A percentile compares a stretch with the other conserved stretches of the same genome.
These are phyloP conservation scores for Gymnopilus dilepis DNA, from an alignment of 768 basidiomycete species.

Conservation along the genomic window DNA sequence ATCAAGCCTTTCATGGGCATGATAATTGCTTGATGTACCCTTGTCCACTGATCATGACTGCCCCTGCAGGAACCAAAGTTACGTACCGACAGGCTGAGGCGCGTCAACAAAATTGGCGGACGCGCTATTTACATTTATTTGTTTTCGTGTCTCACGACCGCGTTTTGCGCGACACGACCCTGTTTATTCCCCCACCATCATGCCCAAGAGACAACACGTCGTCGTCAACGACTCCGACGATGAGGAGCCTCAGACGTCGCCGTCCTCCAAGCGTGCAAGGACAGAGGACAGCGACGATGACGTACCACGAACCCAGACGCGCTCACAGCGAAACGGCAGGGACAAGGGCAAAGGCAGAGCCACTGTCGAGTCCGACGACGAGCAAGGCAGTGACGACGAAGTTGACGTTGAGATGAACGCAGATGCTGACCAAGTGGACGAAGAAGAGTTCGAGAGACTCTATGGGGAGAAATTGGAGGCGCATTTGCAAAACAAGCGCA, in stretches of 20 bases:
- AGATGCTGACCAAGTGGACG: slow-evolving; percentile 54
- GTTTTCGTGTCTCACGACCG: slow-evolving; percentile 9
- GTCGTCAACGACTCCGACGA: slow-evolving; percentile 50
- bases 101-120: neutral
- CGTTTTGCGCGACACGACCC: neutral
- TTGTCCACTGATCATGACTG: too few species aligned
- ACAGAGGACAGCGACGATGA: slow-evolving; percentile 34
- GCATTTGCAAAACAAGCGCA: slow-evolving; percentile 53
- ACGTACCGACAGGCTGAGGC: too few species aligned
- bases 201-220: slow-evolving; percentile 61
- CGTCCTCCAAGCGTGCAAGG: slow-evolving; percentile 38
- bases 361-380: slow-evolving; percentile 36
- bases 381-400: slow-evolving; percentile 32
- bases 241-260: slow-evolving; percentile 28
- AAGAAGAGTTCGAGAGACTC: slow-evolving; percentile 68
- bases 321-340: slow-evolving; percentile 22
- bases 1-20: too few species aligned
- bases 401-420: slow-evolving; percentile 39
- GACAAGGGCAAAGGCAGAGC: slow-evolving; percentile 40
- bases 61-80: too few species aligned
- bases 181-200: slow-evolving; percentile 28
- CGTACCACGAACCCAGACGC: slow-evolving; percentile 23
- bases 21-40: too few species aligned
- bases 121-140: slow-evolving; percentile 12
- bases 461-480: slow-evolving; percentile 61